These are phyloP conservation scores for Rhodotorula diobovata DNA, from an alignment of 768 basidiomycete genomes.

Conservation along the genomic window DNA sequence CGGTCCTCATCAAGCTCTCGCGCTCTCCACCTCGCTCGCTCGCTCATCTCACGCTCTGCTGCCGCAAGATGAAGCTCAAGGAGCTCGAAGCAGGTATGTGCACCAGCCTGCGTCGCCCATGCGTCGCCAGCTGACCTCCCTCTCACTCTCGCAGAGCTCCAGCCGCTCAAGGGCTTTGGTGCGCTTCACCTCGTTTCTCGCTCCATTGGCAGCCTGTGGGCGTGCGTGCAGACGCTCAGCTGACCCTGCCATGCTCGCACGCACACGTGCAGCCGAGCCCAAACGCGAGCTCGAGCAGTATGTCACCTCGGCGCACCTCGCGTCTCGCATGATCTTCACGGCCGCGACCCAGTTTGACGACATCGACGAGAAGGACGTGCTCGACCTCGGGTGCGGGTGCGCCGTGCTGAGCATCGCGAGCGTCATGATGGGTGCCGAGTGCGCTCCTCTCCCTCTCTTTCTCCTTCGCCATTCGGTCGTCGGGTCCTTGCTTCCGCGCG, in stretches of 20 bases:
- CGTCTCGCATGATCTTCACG: conserved; percentile 42
- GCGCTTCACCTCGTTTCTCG: neutral
- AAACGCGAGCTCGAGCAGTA: conserved; percentile 41
- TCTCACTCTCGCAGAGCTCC: conserved; percentile 26
- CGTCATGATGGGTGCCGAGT: conserved; percentile 42
- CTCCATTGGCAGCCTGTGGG: neutral
- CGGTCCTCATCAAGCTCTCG: neutral
- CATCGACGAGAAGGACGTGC: conserved; percentile 40
- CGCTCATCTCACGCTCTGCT: neutral
- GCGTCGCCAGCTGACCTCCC: neutral
- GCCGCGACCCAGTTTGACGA: conserved; percentile 40
- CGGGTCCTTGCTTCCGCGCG: too few species aligned
- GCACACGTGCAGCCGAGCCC: neutral
- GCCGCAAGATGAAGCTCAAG: conserved; percentile 37
- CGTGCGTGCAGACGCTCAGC: neutral
- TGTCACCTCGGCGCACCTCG: conserved; percentile 40
- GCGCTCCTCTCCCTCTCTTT: neutral
- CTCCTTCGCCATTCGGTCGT: neutral
- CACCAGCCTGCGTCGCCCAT: too few species aligned
- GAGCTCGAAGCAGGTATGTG: conserved; percentile 37
- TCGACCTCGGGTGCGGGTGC: conserved; percentile 43
- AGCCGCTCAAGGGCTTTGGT: conserved; percentile 41
- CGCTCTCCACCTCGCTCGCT: neutral
- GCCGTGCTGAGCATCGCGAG: conserved; percentile 40
- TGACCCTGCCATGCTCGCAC: neutral